A percentile compares a stretch with the other conserved stretches of the same genome.
Evolutionary conservation across 768 basidiomycete species (phyloP).

Genomic region (Psilocybe tampanensis): DNA sequence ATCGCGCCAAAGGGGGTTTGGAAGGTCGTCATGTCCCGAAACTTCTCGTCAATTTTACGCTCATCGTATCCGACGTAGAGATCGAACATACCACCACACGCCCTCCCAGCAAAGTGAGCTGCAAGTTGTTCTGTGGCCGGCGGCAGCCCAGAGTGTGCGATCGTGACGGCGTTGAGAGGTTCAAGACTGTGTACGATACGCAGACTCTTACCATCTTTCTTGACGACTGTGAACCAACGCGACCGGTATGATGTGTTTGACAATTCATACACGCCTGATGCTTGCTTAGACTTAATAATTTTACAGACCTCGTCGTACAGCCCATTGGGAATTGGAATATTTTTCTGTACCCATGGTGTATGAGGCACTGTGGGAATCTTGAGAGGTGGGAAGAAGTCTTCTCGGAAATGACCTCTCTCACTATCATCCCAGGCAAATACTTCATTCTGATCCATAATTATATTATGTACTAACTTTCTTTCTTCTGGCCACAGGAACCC

Average conservation of each 20-base stretch:
- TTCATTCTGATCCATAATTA: constrained; percentile 12
- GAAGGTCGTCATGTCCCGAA: constrained; percentile 28
- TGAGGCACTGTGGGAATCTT: constrained; percentile 8
- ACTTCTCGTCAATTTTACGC: constrained; percentile 18
- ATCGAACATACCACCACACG: constrained; percentile 14
- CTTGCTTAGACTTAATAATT: constrained; percentile 29
- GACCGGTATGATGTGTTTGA: constrained; percentile 35
- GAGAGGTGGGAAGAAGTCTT: no score
- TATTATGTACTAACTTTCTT: constrained; percentile 6
- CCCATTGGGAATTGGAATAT: constrained; percentile 17
- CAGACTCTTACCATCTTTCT: constrained; percentile 34
- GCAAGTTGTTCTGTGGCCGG: no score
- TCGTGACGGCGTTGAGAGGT: constrained; percentile 35
- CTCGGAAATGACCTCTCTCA: constrained; percentile 15
- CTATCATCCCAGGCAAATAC: constrained; percentile 22
- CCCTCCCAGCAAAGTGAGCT: no score
- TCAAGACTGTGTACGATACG: no score
- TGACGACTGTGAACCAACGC: constrained; percentile 39
- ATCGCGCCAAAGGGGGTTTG: no score
- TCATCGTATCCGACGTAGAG: constrained; percentile 5
- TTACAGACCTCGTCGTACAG: no score
- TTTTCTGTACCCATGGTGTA: constrained; percentile 11
- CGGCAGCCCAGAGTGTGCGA: no score
- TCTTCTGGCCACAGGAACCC: constrained; percentile 22
- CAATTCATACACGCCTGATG: constrained; percentile 33